These are phyloP conservation scores for Arabidopsis arenosa DNA, from an alignment of 345 rosid genomes.

Conservation along the genomic window DNA sequence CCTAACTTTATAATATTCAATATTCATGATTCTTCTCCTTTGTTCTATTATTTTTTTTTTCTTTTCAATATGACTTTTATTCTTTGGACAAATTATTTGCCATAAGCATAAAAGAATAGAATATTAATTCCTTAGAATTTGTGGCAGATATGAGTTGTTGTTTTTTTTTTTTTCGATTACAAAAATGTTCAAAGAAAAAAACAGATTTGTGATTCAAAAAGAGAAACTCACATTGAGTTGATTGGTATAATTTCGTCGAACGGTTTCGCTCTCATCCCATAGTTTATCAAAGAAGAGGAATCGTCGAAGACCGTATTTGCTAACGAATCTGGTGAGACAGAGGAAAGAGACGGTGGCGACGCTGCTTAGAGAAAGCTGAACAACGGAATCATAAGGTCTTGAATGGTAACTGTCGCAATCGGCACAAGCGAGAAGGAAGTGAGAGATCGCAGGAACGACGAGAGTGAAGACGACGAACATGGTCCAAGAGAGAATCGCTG, in stretches of 20 bases:
- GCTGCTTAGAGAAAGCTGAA: constrained; percentile 80
- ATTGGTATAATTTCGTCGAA: constrained; percentile 62
- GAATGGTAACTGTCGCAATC: constrained; percentile 71
- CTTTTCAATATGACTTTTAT: constrained; percentile 16
- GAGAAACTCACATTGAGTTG: constrained; percentile 73
- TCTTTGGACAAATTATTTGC: constrained; percentile 30
- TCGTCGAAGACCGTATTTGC: constrained; percentile 69
- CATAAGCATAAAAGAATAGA: constrained; percentile 15
- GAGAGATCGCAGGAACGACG: constrained; percentile 72
- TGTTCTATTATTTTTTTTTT: neutral
- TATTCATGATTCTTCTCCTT: constrained; percentile 36
- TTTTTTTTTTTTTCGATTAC: too few species aligned
- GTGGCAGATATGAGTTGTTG: constrained; percentile 29
- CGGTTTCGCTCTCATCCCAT: constrained; percentile 83
- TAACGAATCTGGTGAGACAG: constrained; percentile 68
- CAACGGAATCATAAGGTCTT: constrained; percentile 72
- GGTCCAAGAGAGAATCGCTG: constrained; percentile 73
- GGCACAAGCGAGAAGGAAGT: constrained; percentile 73
- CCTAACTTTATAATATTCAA: constrained; percentile 33
- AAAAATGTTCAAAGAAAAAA: neutral
- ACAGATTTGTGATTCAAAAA: neutral
- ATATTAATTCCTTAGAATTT: constrained; percentile 20
- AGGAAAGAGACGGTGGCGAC: constrained; percentile 73
- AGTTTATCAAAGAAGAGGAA: constrained; percentile 92
- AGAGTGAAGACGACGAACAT: constrained; percentile 67